A percentile compares a stretch with the other conserved stretches of the same genome.
These are phyloP conservation scores for Cenchrus americanus DNA, from an alignment of 176 grass and related monocot species.

Conservation along the genomic window DNA sequence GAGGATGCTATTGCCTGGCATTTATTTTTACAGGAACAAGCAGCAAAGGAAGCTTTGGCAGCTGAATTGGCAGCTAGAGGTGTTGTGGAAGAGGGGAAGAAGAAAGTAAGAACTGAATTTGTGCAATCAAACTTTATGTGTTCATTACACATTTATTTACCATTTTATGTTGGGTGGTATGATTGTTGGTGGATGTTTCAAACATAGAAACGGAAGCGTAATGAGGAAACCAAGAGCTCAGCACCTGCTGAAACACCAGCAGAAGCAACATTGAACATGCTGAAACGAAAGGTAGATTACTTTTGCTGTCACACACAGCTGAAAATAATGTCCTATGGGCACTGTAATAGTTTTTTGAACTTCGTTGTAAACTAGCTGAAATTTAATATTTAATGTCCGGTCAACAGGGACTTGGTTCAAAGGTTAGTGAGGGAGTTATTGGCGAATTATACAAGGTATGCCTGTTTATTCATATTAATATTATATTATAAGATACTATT, in stretches of 20 bases:
- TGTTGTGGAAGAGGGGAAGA: slow-evolving; percentile 45
- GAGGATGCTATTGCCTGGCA: neutral
- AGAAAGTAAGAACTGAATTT: slow-evolving; percentile 51
- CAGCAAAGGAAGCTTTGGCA: slow-evolving; percentile 82
- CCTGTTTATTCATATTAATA: slow-evolving; percentile 18
- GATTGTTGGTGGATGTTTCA: slow-evolving; percentile 1
- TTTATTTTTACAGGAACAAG: slow-evolving; percentile 72
- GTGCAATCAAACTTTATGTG: neutral
- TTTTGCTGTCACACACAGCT: neutral
- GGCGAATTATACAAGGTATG: slow-evolving; percentile 67
- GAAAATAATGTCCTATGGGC: neutral
- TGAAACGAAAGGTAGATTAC: slow-evolving; percentile 76
- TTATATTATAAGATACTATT: neutral
- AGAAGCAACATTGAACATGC: slow-evolving; percentile 84
- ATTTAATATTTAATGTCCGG: slow-evolving; percentile 15
- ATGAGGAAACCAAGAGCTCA: slow-evolving; percentile 58
- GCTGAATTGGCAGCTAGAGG: slow-evolving; percentile 66
- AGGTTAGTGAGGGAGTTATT: slow-evolving; percentile 66
- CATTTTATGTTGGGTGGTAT: slow-evolving; percentile 5
- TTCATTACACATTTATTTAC: neutral
- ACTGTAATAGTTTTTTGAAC: neutral
- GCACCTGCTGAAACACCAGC: slow-evolving; percentile 74
- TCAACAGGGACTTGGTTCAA: slow-evolving; percentile 66
- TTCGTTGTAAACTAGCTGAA: neutral
- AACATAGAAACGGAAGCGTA: slow-evolving; percentile 63